Conservation (phyloP, 805 yeast genomes). For the Zygosaccharomyces rouxii region DNA sequence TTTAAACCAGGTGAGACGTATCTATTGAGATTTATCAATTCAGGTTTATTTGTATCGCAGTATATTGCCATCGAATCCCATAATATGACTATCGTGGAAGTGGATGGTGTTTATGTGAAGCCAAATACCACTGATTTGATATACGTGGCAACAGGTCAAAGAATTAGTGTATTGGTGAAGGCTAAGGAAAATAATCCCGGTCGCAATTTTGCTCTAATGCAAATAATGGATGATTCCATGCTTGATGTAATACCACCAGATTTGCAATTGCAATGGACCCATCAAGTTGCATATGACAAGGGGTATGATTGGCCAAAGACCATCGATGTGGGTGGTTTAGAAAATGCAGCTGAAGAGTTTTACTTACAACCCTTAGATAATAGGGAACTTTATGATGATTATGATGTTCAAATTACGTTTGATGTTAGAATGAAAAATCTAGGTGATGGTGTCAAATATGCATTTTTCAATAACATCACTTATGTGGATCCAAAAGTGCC, state of each 20-base stretch:
- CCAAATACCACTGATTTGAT: constrained; percentile 52
- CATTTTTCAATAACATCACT: constrained; percentile 66
- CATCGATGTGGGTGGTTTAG: constrained; percentile 24
- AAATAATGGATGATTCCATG: constrained; percentile 60
- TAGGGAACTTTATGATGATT: constrained; percentile 46
- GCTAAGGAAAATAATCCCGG: constrained; percentile 42
- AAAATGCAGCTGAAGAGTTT: constrained; percentile 34
- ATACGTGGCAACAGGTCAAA: constrained; percentile 74
- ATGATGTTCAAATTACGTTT: constrained; percentile 58
- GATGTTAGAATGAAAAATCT: constrained; percentile 62
- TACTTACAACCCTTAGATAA: constrained; percentile 41
- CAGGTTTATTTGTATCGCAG: constrained; percentile 73
- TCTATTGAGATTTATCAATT: constrained; percentile 57
- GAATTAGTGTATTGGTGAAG: constrained; percentile 64
- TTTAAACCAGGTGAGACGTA: constrained; percentile 62
- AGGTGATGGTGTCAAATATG: constrained; percentile 72
- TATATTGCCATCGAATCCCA: constrained; percentile 66
- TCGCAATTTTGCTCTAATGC: constrained; percentile 58
- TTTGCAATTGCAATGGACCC: constrained; percentile 50
- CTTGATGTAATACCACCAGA: constrained; percentile 63
- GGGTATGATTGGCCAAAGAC: constrained; percentile 29
- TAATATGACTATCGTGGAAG: constrained; percentile 64
- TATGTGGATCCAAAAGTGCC: constrained; percentile 68
- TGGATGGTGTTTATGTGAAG: constrained; percentile 66
- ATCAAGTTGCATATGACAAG: constrained; percentile 49